These are phyloP conservation scores for Fusarium tjaetaba DNA, from an alignment of 2,329 filamentous ascomycete species.

Conservation along the genomic window DNA sequence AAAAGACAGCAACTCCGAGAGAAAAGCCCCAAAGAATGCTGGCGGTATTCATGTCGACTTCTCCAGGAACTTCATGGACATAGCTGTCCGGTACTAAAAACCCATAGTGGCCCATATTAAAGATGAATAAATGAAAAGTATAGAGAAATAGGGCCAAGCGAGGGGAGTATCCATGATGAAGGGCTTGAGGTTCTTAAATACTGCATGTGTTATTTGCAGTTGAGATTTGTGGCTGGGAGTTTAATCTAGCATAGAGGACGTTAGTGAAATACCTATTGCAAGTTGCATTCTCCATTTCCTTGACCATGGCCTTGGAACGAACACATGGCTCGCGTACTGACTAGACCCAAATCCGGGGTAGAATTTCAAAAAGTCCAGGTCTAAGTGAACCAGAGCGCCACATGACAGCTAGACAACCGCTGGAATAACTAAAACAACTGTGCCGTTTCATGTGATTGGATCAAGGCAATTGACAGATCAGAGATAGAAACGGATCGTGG, in stretches of 20 bases:
- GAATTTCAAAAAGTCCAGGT: neutral
- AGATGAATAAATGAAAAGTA: too few species aligned
- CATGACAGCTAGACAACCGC: too few species aligned
- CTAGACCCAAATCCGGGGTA: neutral
- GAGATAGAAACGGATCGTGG: constrained; percentile 6
- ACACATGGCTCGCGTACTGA: neutral
- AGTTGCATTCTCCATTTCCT: neutral
- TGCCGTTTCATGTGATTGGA: too few species aligned
- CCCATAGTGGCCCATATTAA: constrained; percentile 34
- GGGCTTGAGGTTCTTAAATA: neutral
- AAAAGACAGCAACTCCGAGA: constrained; percentile 29
- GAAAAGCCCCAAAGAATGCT: constrained; percentile 43
- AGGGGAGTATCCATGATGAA: too few species aligned
- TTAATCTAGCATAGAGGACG: too few species aligned
- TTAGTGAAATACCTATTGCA: neutral
- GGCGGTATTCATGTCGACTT: constrained; percentile 37
- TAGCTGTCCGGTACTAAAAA: constrained; percentile 39
- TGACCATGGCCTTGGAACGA: neutral
- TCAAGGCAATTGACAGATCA: neutral
- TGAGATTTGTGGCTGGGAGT: too few species aligned
- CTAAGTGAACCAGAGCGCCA: neutral
- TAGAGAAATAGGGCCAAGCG: neutral
- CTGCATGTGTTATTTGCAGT: too few species aligned
- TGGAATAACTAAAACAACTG: neutral
- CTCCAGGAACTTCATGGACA: constrained; percentile 29